Evolutionary conservation across 495 filamentous ascomycete species (phyloP).

Genomic region (Xanthoparmelia taractica): DNA sequence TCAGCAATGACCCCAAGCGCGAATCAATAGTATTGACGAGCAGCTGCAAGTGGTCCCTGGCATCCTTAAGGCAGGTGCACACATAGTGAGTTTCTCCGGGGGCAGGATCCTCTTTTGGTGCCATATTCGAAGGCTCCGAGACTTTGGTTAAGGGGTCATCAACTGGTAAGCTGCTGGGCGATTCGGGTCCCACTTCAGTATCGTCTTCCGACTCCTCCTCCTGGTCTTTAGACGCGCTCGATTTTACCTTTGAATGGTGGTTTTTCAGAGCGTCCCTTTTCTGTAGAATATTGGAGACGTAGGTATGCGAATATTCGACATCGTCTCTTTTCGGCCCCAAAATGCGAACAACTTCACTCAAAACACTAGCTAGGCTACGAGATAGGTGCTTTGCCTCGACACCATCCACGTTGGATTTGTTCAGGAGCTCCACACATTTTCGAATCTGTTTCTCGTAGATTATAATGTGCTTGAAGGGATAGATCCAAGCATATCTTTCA

Average conservation of each 20-base stretch:
- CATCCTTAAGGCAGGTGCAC: neutral
- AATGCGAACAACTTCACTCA: neutral
- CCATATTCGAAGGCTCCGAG: neutral
- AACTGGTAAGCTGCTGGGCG: neutral
- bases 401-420: neutral
- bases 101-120: neutral
- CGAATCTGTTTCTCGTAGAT: conserved; percentile 4
- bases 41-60: neutral
- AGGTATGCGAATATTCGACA: neutral
- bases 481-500: neutral
- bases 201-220: neutral
- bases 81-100: neutral
- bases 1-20: neutral
- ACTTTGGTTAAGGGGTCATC: neutral
- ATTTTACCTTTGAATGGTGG: neutral
- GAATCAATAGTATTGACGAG: neutral
- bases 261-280: neutral
- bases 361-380: neutral
- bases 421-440: neutral
- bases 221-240: neutral
- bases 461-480: conserved; percentile 5
- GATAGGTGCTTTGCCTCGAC: neutral
- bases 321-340: neutral
- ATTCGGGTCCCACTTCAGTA: neutral
- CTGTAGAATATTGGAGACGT: neutral